Evolutionary conservation across 352 stramenopile genomes (phyloP), one percentile per base, ranked within the genome.

Genomic region (Globisporangium nagaii): DNA sequence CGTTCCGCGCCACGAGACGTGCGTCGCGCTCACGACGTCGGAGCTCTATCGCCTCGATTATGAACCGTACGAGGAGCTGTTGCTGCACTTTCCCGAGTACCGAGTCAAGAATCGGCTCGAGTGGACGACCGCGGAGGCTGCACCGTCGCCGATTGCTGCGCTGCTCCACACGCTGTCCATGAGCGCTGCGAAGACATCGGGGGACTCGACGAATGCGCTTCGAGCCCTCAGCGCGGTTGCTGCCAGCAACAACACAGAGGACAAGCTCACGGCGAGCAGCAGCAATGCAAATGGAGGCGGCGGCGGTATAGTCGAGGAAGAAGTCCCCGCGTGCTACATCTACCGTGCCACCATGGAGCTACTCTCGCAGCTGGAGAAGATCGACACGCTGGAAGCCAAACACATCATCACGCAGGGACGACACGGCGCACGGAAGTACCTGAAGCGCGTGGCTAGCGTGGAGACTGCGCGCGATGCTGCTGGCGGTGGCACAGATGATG

Each of bases 21-120:
- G 82, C 61, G 70, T 81, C 17, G 61, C 79, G 7, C 45, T 89
- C 9, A 71, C 61, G 0, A 68, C 75, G 9, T 68, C 71, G 0
- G 79, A 93, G 47, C 56, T 93, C 30, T 93, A 89, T 46, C 74
- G 81, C 4, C 61, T 93, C 4, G 75, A 90, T 24, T 57, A 81
- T 27, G 62, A 70, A 11, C 70, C 63, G 7, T 90, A 88, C 40
- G 78, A 90, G 35, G 66, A 69, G 31, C 34, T 88, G 17, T 45
- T 93, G 17, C 62, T 78, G 3, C 72, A 86, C 22, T 93, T 85
- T 9, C 79, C 82, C 0, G 74, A 89, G 46, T 89, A 89, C 55
- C 71, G 78, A 8, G 56, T 43, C 15, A 68, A 66, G 37, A 85
- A 82, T 61, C 75, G 76, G 13, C 37, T 69, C 4, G 63, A 75